phyloP scores from a whole-genome alignment of 495 filamentous ascomycete genomes.

The Ascodesmis nigricans region DNA sequence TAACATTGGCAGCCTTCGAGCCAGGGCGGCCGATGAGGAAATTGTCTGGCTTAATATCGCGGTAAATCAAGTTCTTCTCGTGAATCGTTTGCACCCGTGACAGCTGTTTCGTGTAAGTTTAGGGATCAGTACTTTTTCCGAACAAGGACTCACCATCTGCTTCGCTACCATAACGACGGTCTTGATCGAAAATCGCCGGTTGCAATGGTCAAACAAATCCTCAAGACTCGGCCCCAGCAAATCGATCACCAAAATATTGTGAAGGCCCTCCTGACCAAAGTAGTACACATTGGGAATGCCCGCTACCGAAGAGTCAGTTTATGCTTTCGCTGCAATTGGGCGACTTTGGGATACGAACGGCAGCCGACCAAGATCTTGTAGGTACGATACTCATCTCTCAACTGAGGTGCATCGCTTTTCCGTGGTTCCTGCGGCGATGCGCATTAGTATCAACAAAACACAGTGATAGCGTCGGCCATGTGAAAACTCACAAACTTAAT shows the following conservation, averaged over 20 bases:
- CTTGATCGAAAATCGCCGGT: slow-evolving; percentile 84
- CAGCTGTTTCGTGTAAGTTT: too few species aligned
- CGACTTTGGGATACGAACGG: too few species aligned
- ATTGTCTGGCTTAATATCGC: slow-evolving; percentile 99
- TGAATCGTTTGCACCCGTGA: slow-evolving; percentile 98
- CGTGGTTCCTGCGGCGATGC: slow-evolving; percentile 96
- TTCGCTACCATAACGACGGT: slow-evolving; percentile 99
- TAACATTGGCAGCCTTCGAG: slow-evolving; percentile 87
- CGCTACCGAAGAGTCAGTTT: too few species aligned
- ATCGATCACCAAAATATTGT: slow-evolving; percentile 98
- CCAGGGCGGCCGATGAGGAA: slow-evolving; percentile 91
- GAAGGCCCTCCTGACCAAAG: slow-evolving; percentile 94
- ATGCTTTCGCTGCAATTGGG: too few species aligned
- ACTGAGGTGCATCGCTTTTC: slow-evolving; percentile 94
- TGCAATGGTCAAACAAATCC: slow-evolving; percentile 96
- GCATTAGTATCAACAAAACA: slow-evolving; percentile 3
- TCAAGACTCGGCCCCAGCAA: slow-evolving; percentile 88
- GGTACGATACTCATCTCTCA: slow-evolving; percentile 95
- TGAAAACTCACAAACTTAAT: slow-evolving; percentile 83
- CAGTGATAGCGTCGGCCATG: slow-evolving; percentile 4
- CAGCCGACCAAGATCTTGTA: slow-evolving; percentile 99
- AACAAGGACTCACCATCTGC: slow-evolving; percentile 78
- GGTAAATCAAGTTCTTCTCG: slow-evolving; percentile 98
- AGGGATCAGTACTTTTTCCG: too few species aligned
- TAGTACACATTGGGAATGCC: slow-evolving; percentile 99